Conservation (phyloP, 345 rosid species). For the Luvunga scandens region DNA sequence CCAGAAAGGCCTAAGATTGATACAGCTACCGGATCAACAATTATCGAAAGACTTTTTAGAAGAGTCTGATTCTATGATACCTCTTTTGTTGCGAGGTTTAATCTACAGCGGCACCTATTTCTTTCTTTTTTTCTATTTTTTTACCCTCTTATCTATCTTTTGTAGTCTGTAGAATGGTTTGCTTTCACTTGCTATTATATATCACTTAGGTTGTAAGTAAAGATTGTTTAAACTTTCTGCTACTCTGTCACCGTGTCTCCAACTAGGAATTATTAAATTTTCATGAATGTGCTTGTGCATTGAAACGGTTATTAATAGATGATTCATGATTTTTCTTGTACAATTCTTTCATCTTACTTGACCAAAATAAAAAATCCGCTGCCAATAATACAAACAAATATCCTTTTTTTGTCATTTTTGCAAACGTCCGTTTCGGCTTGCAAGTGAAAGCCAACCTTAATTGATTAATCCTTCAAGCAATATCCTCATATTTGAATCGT, state of each 20-base stretch:
- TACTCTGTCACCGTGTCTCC: neutral
- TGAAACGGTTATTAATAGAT: neutral
- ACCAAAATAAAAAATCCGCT: neutral
- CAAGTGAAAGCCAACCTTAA: neutral
- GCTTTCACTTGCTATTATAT: neutral
- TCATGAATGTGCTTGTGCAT: neutral
- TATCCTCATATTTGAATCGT: neutral
- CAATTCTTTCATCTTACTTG: neutral
- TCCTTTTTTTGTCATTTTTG: neutral
- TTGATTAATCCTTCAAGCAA: neutral
- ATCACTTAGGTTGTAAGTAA: neutral
- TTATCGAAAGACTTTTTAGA: neutral
- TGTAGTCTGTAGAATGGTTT: slow-evolving; percentile 19
- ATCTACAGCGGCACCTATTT: neutral
- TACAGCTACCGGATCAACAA: slow-evolving; percentile 22
- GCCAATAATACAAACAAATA: neutral
- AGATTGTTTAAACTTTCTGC: neutral
- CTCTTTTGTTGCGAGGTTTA: neutral
- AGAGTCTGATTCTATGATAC: slow-evolving; percentile 9
- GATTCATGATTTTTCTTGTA: neutral
- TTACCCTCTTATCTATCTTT: neutral
- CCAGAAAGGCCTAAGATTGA: slow-evolving; percentile 50
- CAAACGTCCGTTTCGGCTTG: neutral
- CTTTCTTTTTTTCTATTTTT: neutral
- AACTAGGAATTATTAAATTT: neutral